phyloP scores from a whole-genome alignment of 768 basidiomycete genomes.

The Boletus insuetus region DNA sequence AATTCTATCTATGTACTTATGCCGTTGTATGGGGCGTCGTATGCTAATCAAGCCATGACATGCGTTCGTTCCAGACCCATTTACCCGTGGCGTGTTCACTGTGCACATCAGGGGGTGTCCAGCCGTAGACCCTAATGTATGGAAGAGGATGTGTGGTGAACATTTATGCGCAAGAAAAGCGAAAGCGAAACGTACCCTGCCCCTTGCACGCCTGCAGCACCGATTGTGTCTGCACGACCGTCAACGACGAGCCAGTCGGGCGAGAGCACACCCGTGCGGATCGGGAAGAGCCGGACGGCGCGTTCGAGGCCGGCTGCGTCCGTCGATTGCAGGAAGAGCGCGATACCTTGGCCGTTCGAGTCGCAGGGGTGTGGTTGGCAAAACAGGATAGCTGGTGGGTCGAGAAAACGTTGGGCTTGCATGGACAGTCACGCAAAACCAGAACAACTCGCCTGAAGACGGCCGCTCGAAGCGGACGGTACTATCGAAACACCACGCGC shows the following conservation, averaged over 20 bases:
- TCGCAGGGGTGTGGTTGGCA: slow-evolving; percentile 43
- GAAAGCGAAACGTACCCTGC: slow-evolving; percentile 58
- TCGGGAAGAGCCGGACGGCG: slow-evolving; percentile 70
- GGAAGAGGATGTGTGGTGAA: background rate
- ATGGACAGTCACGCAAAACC: background rate
- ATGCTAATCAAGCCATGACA: slow-evolving; percentile 50
- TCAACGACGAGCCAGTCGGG: slow-evolving; percentile 79
- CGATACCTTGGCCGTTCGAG: slow-evolving; percentile 22
- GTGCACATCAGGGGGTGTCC: background rate
- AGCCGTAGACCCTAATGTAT: slow-evolving; percentile 19
- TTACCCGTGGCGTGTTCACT: slow-evolving; percentile 27
- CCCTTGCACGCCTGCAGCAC: slow-evolving; percentile 70
- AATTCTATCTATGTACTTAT: slow-evolving; percentile 26
- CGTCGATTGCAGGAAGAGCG: slow-evolving; percentile 60
- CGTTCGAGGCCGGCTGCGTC: slow-evolving; percentile 62
- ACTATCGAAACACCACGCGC: slow-evolving; percentile 11
- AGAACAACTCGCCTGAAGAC: slow-evolving; percentile 16
- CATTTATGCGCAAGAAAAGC: no score
- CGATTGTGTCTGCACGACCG: slow-evolving; percentile 48
- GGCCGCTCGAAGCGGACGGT: slow-evolving; percentile 16
- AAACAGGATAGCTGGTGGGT: slow-evolving; percentile 47
- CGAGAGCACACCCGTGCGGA: slow-evolving; percentile 73
- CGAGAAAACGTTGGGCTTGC: background rate
- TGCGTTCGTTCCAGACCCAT: slow-evolving; percentile 47
- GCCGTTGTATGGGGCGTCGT: slow-evolving; percentile 15